A percentile compares a stretch with the other conserved stretches of the same genome.
Evolutionary conservation across 1,139 yeast species (phyloP).

Genomic region (Candida sanyaensis): DNA sequence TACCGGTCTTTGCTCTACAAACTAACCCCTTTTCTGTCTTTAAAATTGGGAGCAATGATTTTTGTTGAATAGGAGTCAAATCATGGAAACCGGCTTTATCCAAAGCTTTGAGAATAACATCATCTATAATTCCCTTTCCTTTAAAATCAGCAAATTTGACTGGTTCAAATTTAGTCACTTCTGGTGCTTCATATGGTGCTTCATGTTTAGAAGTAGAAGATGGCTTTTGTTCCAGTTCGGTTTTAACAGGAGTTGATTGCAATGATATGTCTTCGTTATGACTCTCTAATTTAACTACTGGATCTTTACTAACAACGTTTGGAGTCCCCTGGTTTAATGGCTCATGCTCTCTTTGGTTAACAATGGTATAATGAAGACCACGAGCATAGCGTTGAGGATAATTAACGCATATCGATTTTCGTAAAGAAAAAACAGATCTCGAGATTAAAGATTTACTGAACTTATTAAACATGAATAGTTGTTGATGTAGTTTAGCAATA

Average conservation of each 20-base stretch:
- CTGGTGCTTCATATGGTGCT: not conserved
- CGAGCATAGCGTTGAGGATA: not conserved
- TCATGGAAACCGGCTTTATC: slow-evolving; percentile 41
- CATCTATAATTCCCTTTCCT: slow-evolving; percentile 16
- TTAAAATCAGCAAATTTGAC: slow-evolving; percentile 13
- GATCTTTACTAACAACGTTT: not conserved
- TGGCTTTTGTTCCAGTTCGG: too few species aligned
- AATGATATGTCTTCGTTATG: not conserved
- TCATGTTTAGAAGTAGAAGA: not conserved
- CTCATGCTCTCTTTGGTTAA: not conserved
- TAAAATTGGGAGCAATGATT: slow-evolving; percentile 68
- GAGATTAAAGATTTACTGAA: not conserved
- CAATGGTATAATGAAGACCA: not conserved
- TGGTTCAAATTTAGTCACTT: slow-evolving; percentile 1
- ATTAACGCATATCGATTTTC: not conserved
- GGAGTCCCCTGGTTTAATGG: not conserved
- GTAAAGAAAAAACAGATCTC: not conserved
- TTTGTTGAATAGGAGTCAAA: slow-evolving; percentile 80
- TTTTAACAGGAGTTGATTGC: too few species aligned
- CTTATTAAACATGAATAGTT: not conserved
- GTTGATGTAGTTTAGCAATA: not conserved
- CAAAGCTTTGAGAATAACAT: slow-evolving; percentile 30
- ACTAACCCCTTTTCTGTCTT: slow-evolving; percentile 63
- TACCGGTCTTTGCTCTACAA: slow-evolving; percentile 92
- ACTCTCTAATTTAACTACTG: not conserved